Evolutionary conservation across 2,329 filamentous ascomycete genomes (phyloP), one percentile per base, ranked within the genome.

Genomic region (Pestalotiopsis sp.): DNA sequence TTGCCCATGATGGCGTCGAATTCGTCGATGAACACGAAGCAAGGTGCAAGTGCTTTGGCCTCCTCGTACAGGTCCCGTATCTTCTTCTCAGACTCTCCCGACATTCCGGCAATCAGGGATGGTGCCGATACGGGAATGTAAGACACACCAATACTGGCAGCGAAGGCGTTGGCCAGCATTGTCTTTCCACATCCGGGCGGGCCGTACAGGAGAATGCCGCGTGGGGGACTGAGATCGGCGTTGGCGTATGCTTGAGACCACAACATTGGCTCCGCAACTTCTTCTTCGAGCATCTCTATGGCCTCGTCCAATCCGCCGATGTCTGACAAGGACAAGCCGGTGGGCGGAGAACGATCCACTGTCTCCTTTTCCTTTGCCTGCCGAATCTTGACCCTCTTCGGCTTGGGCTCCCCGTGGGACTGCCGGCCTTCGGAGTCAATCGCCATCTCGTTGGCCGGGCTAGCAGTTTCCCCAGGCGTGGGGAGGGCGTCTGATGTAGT

Each of bases 1-100:
- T 97, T 97, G 0, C 93, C 93, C 64, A 94, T 93, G 74, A 98
- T 96, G 3, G 92, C 91, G 79, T 99, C 95, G 66, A 98, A 93
- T 73, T 97, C 92, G 73, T 97, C 94, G 68, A 98, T 92, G 76
- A 98, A 97, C 4, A 99, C 87, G 4, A 99, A 85, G 75, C 94
- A 97, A 0, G 96, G 96, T 0, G 95, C 95, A 49, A 95, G 86
- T 67, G 89, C 88, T 77, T 93, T 93, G 0, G 96, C 96, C 76
- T 96, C 93, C 13, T 98, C 95, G 70, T 97, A 97, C 62, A 94
- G 86, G 72, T 95, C 93, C 45, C 93, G 86, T 36, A 97, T 88
- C 70, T 94, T 93, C 82, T 95, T 95, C 79, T 97, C 93, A 0
- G 93, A 95, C 77, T 96, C 94, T 74, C 93, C 93, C 41, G 93